A percentile compares a stretch with the other conserved stretches of the same genome.
phyloP scores from a whole-genome alignment of 805 yeast species.

The Wickerhamiella azyma region DNA sequence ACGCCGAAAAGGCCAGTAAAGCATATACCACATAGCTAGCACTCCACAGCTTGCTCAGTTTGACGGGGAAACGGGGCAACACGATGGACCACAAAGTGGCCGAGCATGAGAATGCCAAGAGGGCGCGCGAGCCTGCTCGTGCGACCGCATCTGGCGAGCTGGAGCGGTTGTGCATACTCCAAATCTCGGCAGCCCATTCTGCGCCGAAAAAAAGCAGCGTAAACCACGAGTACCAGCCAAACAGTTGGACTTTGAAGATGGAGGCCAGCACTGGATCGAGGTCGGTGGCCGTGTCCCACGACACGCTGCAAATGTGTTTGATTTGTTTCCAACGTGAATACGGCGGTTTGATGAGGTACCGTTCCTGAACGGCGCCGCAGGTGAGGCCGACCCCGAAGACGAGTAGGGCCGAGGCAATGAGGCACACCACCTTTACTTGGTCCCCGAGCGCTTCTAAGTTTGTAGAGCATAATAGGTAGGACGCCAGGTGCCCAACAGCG shows the following conservation, averaged over 20 bases:
- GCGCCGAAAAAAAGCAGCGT: constrained; percentile 53
- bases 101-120: constrained; percentile 25
- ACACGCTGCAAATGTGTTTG: neutral
- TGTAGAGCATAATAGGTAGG: constrained; percentile 40
- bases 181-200: constrained; percentile 49
- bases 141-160: constrained; percentile 26
- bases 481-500: constrained; percentile 44
- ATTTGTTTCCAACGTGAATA: neutral
- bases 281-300: constrained; percentile 6
- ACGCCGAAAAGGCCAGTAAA: constrained; percentile 34
- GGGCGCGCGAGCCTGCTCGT: constrained; percentile 24
- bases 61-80: constrained; percentile 11
- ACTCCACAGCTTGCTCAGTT: constrained; percentile 32
- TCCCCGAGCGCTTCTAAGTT: constrained; percentile 29
- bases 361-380: constrained; percentile 33
- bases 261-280: constrained; percentile 39
- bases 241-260: constrained; percentile 44
- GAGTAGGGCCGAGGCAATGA: constrained; percentile 32
- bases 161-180: constrained; percentile 28
- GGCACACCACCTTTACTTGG: constrained; percentile 40
- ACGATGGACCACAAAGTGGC: constrained; percentile 18
- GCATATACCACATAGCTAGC: constrained; percentile 38
- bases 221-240: constrained; percentile 59
- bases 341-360: constrained; percentile 30
- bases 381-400: constrained; percentile 30